Evolutionary conservation across 768 basidiomycete species (phyloP), one percentile per base, ranked within the genome.

Genomic region (Tylopilus subfusipes): DNA sequence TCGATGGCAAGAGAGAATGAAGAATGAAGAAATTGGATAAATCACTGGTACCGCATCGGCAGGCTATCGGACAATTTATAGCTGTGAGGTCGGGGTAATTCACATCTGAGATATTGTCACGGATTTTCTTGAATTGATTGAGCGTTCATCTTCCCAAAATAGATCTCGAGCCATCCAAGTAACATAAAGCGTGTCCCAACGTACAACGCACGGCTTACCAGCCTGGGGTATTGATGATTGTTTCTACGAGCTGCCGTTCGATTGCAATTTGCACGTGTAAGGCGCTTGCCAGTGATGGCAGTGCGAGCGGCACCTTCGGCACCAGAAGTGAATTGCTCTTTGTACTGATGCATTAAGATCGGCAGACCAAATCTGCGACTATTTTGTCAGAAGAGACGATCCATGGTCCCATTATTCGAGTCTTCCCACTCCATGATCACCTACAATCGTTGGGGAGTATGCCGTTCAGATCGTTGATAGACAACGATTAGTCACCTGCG

Each of bases 111-210:
- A 90, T 52, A 97, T 79, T 13, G 77, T 69, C 21, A 93, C 87
- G 66, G 89, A 96, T 50, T 97, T 85, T 44, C 86, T 83, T 42
- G 96, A 80, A 48, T 83, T 78, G 54, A 98, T 83, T 29, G 82
- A 79, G 55, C 80, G 79, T 54, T 93, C 87, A 54, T 83, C 79
- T 63, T 87, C 86, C 93, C 93, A 98, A n/a, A 99, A 76, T 36
- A 99, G 73, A 66, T 97, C 91, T 48, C 91, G 78, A 14, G 95
- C 93, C 88, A 96, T 98, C 53, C 90, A 84, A 8, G 93, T 93
- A 33, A 83, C 84, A 69, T 89, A 91, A 6, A 97, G 77, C 0
- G 92, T 90, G 56, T 96, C 89, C 94, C 93, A 96, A 59, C 21
- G 46, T 57, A 63, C 52, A 53, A 59, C 38, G 38, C 2, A 42